Evolutionary conservation across 2,329 filamentous ascomycete species (phyloP).

Genomic region (Lachnellula arida): DNA sequence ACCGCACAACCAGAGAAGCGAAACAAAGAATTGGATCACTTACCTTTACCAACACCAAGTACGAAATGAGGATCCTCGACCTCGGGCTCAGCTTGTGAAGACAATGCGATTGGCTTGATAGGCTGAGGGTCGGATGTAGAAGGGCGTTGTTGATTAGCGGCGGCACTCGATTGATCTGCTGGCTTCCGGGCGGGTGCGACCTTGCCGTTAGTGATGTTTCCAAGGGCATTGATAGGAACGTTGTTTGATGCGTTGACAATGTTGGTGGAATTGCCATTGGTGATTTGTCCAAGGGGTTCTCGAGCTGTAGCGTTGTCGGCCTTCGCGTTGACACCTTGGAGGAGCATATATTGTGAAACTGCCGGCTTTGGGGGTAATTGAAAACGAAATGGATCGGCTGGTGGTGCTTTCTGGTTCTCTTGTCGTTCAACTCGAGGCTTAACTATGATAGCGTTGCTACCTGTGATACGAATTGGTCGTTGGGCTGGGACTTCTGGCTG

Average conservation of each 20-base stretch:
- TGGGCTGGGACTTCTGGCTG: neutral
- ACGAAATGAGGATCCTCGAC: constrained; percentile 25
- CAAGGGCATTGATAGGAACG: neutral
- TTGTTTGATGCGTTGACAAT: neutral
- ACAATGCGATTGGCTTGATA: neutral
- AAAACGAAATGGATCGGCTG: neutral
- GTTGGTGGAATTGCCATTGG: neutral
- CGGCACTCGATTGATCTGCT: too few relatives aligned
- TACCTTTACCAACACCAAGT: constrained; percentile 16
- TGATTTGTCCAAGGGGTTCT: neutral
- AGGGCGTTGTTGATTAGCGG: neutral
- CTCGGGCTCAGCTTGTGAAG: neutral
- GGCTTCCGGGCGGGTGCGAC: too few relatives aligned
- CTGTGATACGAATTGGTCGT: neutral
- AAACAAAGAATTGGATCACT: neutral
- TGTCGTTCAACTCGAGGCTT: neutral
- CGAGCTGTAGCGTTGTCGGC: neutral
- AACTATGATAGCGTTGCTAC: constrained; percentile 9
- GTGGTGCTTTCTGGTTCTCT: neutral
- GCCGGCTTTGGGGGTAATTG: neutral
- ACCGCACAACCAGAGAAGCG: too few relatives aligned
- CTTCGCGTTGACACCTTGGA: neutral
- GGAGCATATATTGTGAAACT: neutral
- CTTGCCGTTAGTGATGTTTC: too few relatives aligned
- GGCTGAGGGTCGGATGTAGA: neutral